Evolutionary conservation across 768 basidiomycete species (phyloP), one percentile per base, ranked within the genome.

Genomic region (Pisolithus microcarpus): DNA sequence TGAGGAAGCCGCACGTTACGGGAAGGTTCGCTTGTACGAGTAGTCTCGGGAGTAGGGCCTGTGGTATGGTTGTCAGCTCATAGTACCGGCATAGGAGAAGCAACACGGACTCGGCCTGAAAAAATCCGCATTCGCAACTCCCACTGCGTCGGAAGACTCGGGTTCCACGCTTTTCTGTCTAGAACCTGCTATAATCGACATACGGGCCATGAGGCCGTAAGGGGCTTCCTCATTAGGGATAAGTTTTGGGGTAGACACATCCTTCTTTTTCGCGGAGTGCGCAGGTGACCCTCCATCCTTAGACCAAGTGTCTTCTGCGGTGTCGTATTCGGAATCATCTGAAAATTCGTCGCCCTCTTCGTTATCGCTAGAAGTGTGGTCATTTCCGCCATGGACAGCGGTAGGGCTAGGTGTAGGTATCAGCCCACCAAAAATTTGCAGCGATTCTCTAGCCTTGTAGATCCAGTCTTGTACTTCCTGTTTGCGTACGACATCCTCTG

Each of bases 401-500:
- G 77, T 70, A 2, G 78, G 72, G 46, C 80, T 80, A 28, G 78
- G 81, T 53, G 80, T 76, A 34, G 76, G 82, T 52, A 88, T 81
- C 61, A 80, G 79, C 15, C 75, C 78, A 11, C 80, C 84, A 53
- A 87, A 84, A 50, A 84, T 80, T 50, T 80, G 74, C 43, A 89
- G 72, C 36, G 79, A 82, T 52, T 81, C 78, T 46, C 81, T 77
- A 0, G 87, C 87, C 62, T 82, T 84, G 6, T 81, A 73, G 50
- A 91, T 82, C 88, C 88, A 91, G 53, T 85, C 80, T 56, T 81
- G 77, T 42, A 88, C 78, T 47, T 79, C 83, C 51, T 82, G 78
- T 42, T 72, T 73, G 7, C 70, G 56, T 23, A 71, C 69, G 40
- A 60, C 66, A 4, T 57, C 47, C 52, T 66, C 56, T 46, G 63